Conservation (phyloP, 1,284 basidiomycete species). For the Puccinia coronata region DNA sequence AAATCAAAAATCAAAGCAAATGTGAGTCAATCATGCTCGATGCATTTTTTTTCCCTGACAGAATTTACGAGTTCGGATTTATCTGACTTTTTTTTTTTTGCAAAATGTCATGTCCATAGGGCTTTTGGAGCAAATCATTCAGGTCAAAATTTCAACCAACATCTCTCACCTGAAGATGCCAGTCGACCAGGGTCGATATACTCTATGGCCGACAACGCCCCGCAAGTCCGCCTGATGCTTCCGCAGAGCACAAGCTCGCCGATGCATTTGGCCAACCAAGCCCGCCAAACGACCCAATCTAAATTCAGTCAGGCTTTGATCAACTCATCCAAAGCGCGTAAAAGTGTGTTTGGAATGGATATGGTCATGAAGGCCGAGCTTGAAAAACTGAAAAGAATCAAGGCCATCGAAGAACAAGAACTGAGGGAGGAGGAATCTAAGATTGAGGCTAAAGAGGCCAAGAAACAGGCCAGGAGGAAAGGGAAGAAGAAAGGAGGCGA, state of each 20-base stretch:
- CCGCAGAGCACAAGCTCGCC: slow-evolving; percentile 30
- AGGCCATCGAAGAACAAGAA: slow-evolving; percentile 40
- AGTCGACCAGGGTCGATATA: slow-evolving; percentile 42
- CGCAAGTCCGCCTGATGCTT: not conserved
- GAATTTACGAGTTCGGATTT: not conserved
- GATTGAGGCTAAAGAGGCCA: slow-evolving; percentile 33
- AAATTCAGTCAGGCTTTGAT: slow-evolving; percentile 38
- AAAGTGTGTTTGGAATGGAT: slow-evolving; percentile 49
- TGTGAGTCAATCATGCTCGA: slow-evolving; percentile 2
- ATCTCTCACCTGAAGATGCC: slow-evolving; percentile 39
- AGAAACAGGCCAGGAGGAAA: slow-evolving; percentile 36
- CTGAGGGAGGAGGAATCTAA: slow-evolving; percentile 38
- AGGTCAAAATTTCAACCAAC: slow-evolving; percentile 29
- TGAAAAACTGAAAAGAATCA: slow-evolving; percentile 46
- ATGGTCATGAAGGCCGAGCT: slow-evolving; percentile 42
- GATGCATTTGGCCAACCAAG: slow-evolving; percentile 40
- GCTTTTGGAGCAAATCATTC: slow-evolving; percentile 30
- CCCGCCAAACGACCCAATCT: slow-evolving; percentile 12
- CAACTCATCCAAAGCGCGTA: slow-evolving; percentile 39
- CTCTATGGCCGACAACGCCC: slow-evolving; percentile 7
- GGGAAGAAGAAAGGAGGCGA: slow-evolving; percentile 32
- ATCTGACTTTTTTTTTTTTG: not conserved
- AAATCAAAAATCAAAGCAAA: slow-evolving; percentile 38
- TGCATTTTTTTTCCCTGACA: not conserved
- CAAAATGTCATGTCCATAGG: not conserved